Evolutionary conservation across 2,329 filamentous ascomycete genomes (phyloP).

Genomic region (Talaromyces rugulosus): DNA sequence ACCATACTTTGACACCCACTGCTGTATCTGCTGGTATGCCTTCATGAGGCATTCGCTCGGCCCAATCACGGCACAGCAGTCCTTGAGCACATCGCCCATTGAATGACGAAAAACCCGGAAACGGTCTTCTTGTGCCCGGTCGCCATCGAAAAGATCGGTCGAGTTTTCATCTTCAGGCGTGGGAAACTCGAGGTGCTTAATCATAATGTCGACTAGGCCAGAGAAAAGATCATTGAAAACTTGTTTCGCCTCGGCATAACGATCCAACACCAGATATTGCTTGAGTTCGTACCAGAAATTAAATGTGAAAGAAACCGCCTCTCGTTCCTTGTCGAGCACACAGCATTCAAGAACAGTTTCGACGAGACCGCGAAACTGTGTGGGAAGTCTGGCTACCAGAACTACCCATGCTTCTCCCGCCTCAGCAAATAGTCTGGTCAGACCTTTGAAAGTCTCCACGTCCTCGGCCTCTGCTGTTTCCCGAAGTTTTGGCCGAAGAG

Average conservation of each 20-base stretch:
- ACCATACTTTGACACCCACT: constrained; percentile 82
- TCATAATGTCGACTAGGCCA: constrained; percentile 85
- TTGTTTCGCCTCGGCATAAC: constrained; percentile 76
- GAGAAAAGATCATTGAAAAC: constrained; percentile 78
- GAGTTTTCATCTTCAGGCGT: constrained; percentile 66
- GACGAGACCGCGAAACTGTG: constrained; percentile 77
- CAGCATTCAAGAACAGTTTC: constrained; percentile 91
- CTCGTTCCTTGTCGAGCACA: constrained; percentile 77
- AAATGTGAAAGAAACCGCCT: constrained; percentile 91
- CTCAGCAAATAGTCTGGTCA: constrained; percentile 87
- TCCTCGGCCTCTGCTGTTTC: constrained; percentile 77
- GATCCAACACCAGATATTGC: constrained; percentile 87
- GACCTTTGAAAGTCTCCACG: constrained; percentile 75
- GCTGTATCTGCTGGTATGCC: constrained; percentile 77
- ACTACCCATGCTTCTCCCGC: constrained; percentile 94
- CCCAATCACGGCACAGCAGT: constrained; percentile 93
- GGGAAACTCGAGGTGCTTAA: constrained; percentile 85
- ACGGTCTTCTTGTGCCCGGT: constrained; percentile 92
- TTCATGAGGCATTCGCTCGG: constrained; percentile 88
- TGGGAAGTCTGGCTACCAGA: constrained; percentile 77
- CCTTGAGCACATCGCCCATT: constrained; percentile 97
- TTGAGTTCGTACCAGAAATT: constrained; percentile 98
- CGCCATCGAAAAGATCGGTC: constrained; percentile 86
- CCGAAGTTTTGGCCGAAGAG: constrained; percentile 70
- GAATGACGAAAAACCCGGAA: constrained; percentile 94